Percentiles rank a stretch among this genome's conserved stretches.
Conservation (phyloP, 371 early-diverging fungal genomes). For the Chytridium lagenaria region DNA sequence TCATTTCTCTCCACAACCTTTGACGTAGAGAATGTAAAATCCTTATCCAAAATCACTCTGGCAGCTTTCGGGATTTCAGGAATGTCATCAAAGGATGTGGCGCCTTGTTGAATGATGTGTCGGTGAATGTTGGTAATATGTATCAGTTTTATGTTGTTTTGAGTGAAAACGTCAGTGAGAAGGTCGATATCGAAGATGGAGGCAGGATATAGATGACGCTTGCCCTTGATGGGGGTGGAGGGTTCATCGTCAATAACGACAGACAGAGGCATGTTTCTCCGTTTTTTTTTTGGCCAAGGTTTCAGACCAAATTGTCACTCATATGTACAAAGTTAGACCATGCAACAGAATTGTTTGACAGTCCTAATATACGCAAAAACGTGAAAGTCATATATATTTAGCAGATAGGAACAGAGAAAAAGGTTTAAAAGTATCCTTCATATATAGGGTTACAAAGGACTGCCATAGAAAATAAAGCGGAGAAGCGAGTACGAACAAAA, state of each 20-base stretch:
- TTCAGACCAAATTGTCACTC: too few species aligned
- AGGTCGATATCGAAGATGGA: constrained; percentile 45
- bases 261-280: background rate
- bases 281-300: too few species aligned
- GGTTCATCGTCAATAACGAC: background rate
- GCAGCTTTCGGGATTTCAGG: constrained; percentile 52
- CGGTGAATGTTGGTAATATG: constrained; percentile 43
- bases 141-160: constrained; percentile 30
- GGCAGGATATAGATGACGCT: constrained; percentile 35
- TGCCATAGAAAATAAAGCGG: background rate
- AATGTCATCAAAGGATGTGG: constrained; percentile 35
- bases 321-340: too few species aligned
- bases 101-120: constrained; percentile 45
- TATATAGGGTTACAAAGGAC: background rate
- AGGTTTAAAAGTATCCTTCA: too few species aligned
- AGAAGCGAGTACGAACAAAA: background rate
- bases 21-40: constrained; percentile 49
- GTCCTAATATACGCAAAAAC: too few species aligned
- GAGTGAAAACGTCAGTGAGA: constrained; percentile 42
- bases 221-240: background rate
- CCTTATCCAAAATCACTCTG: constrained; percentile 37
- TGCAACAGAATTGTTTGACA: too few species aligned
- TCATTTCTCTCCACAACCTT: constrained; percentile 45
- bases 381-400: too few species aligned
- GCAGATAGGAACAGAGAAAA: background rate